Conservation (phyloP, 2,329 filamentous ascomycete species). For the Fusarium papillatum region DNA sequence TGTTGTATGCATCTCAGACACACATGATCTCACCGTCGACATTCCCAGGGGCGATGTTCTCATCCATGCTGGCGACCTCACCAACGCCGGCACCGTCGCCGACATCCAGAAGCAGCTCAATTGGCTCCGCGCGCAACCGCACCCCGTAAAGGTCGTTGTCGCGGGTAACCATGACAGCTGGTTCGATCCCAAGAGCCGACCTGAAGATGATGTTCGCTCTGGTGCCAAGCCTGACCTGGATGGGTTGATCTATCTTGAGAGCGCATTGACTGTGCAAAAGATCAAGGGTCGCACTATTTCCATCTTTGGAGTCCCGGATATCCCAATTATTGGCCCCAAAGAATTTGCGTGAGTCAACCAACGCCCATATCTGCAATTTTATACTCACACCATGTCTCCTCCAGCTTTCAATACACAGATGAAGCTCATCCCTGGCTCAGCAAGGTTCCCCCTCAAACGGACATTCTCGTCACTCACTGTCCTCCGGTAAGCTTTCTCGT, state of each 20-base stretch:
- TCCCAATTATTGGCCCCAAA: conserved; percentile 80
- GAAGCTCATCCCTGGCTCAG: conserved; percentile 78
- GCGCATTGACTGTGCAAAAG: conserved; percentile 72
- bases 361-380: background rate
- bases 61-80: conserved; percentile 91
- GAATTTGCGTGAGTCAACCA: conserved; percentile 68
- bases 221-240: conserved; percentile 73
- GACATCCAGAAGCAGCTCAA: conserved; percentile 88
- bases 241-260: conserved; percentile 81
- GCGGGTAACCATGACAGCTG: conserved; percentile 92
- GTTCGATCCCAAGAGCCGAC: conserved; percentile 78
- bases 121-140: conserved; percentile 83
- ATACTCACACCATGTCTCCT: background rate
- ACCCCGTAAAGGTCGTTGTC: conserved; percentile 85
- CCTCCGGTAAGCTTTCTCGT: conserved; percentile 68
- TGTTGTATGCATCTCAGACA: conserved; percentile 92
- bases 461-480: conserved; percentile 86
- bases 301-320: conserved; percentile 86
- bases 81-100: conserved; percentile 76
- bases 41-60: conserved; percentile 86
- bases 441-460: conserved; percentile 78
- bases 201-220: conserved; percentile 66
- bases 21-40: conserved; percentile 74
- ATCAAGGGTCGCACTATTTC: conserved; percentile 68
- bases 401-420: conserved; percentile 80